Percentiles rank a stretch among this genome's conserved stretches.
Conservation (phyloP, 192 early-diverging fungal species). For the Lobulomyces angularis region DNA sequence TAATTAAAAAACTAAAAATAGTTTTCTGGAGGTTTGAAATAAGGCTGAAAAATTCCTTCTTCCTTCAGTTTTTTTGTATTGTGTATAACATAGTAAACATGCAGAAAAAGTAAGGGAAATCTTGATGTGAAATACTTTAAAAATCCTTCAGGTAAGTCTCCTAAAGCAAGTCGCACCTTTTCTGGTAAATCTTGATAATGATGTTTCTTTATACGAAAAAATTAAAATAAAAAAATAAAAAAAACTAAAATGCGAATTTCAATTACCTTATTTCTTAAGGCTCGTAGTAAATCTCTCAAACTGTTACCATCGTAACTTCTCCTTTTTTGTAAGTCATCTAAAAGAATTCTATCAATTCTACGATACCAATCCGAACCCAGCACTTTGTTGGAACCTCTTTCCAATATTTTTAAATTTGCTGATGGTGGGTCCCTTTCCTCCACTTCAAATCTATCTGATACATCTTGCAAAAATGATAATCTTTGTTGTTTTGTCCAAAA, state of each 20-base stretch:
- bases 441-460: constrained; percentile 86
- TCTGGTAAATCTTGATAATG: constrained; percentile 87
- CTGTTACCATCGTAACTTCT: constrained; percentile 80
- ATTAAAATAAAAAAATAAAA: constrained; percentile 10
- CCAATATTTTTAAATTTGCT: constrained; percentile 44
- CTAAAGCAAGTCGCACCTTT: constrained; percentile 62
- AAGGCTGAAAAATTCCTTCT: constrained; percentile 4
- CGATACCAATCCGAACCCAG: constrained; percentile 67
- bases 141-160: constrained; percentile 77
- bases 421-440: constrained; percentile 66
- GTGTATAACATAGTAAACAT: constrained; percentile 74
- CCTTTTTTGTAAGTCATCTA: constrained; percentile 78
- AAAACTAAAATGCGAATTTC: not conserved
- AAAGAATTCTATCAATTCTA: constrained; percentile 54
- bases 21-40: constrained; percentile 8
- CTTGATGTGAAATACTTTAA: constrained; percentile 77
- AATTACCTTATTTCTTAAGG: constrained; percentile 81
- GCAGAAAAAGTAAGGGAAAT: constrained; percentile 79
- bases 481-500: constrained; percentile 84
- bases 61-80: constrained; percentile 11
- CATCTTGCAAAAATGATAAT: constrained; percentile 83
- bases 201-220: constrained; percentile 56
- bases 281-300: constrained; percentile 78
- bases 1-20: too few species aligned
- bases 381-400: constrained; percentile 42